Base-by-base conservation (phyloP, 768 basidiomycete species). In the Rubroboletus satanas region DNA sequence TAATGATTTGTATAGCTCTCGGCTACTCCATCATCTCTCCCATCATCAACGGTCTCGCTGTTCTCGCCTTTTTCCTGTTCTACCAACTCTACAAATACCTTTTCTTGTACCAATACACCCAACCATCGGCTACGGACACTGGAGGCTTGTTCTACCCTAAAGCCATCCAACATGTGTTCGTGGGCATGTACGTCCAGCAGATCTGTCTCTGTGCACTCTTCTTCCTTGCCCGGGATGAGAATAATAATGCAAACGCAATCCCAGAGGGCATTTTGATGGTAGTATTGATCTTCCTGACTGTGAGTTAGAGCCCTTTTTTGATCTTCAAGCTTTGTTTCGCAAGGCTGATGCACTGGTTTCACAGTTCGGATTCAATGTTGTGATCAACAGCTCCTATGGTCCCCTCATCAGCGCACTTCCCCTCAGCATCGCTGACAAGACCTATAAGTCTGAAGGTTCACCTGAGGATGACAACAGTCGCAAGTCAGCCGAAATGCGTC, bases 141-240 rank as follows among this genome's bases (percentile, higher is more conserved):
- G 96, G 96, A 36, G 97, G 97, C 0, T 68, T 91, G 46, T 98
- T 97, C 78, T 98, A 93, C 79, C 95, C 95, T 23, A 90, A 87
- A 71, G 96, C 97, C 5, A 83, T 98, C 28, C 85, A 90, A 46
- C 97, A 98, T 65, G 66, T 96, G 31, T 98, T 98, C 60, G 92
- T 94, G 21, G 97, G 96, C 4, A 63, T 98, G 67, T 99, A 99
- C 67, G 79, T 99, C 43, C 83, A 95, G 68, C 87, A 97, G 45
- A 64, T 98, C 46, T 93, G 90, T 67, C 75, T 97, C 35, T 80
- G 81, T 32, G 90, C 89, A 4, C 73, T 98, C 57, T 97, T 98
- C 81, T 98, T 99, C 86, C 79, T 99, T 8, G 83, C 87, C 1
- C 76, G 73, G 50, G 73, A 93, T 59, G 63, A 73, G 23, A 74